These are phyloP conservation scores for Lepiota venenata DNA, from an alignment of 768 basidiomycete genomes.

Conservation along the genomic window DNA sequence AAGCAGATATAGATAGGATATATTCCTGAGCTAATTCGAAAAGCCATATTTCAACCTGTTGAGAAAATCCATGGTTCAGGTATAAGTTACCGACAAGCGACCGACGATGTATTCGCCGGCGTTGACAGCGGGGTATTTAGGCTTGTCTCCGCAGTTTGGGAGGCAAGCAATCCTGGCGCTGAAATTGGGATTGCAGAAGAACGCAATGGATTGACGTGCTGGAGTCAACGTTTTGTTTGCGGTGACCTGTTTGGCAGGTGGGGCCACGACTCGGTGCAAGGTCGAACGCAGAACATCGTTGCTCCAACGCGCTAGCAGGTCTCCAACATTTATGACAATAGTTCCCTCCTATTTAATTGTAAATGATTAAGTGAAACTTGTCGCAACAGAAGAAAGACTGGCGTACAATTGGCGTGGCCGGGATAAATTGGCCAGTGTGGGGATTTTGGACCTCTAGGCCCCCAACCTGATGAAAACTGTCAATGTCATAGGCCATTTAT, in stretches of 20 bases:
- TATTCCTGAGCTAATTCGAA: neutral
- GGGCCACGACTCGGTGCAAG: slow-evolving; percentile 79
- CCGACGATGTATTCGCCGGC: slow-evolving; percentile 78
- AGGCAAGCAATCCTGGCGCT: slow-evolving; percentile 65
- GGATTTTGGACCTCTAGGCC: slow-evolving; percentile 83
- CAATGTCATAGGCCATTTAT: neutral
- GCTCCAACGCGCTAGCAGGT: slow-evolving; percentile 80
- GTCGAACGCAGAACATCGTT: slow-evolving; percentile 79
- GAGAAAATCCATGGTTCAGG: slow-evolving; percentile 21
- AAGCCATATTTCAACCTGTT: neutral
- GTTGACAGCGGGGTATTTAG: slow-evolving; percentile 69
- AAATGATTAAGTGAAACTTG: neutral
- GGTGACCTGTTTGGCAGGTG: slow-evolving; percentile 46
- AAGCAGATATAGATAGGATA: neutral
- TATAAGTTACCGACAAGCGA: slow-evolving; percentile 58
- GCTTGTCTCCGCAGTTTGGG: slow-evolving; percentile 55
- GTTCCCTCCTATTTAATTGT: slow-evolving; percentile 57
- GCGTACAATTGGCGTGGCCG: slow-evolving; percentile 75
- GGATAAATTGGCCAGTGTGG: slow-evolving; percentile 65
- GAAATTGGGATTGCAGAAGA: slow-evolving; percentile 85
- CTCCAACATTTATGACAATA: slow-evolving; percentile 81
- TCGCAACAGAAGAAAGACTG: slow-evolving; percentile 4
- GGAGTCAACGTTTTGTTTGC: slow-evolving; percentile 56
- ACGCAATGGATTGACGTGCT: slow-evolving; percentile 75
- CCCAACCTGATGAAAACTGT: slow-evolving; percentile 48